phyloP scores from a whole-genome alignment of 495 filamentous ascomycete species.

The Aspergillus sparsus region DNA sequence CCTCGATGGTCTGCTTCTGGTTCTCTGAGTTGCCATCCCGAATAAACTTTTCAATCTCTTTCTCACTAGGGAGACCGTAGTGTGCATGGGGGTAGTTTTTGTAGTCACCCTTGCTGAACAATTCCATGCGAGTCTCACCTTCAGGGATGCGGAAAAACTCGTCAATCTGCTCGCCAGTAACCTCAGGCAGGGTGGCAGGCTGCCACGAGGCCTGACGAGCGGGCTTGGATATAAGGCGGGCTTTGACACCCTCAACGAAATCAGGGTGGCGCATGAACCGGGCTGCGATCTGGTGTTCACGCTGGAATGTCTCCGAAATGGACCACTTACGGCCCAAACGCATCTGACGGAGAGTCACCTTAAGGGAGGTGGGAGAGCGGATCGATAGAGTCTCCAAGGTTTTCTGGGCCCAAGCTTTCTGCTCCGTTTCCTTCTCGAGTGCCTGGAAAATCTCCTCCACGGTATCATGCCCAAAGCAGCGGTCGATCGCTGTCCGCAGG shows the following conservation, averaged over 20 bases:
- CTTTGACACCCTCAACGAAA: slow-evolving; percentile 82
- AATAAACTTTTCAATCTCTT: slow-evolving; percentile 62
- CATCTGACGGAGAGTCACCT: slow-evolving; percentile 80
- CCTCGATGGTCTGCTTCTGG: slow-evolving; percentile 22
- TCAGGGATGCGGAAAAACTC: slow-evolving; percentile 59
- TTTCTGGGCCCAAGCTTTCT: slow-evolving; percentile 69
- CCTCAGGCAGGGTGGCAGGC: slow-evolving; percentile 66
- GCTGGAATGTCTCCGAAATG: slow-evolving; percentile 78
- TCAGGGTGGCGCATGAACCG: slow-evolving; percentile 86
- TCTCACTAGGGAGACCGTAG: slow-evolving; percentile 73
- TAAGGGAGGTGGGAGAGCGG: slow-evolving; percentile 80
- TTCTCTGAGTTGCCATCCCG: slow-evolving; percentile 14
- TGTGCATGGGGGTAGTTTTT: slow-evolving; percentile 64
- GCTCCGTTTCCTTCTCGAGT: slow-evolving; percentile 58
- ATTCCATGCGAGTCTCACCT: slow-evolving; percentile 45
- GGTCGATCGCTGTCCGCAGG: slow-evolving; percentile 77
- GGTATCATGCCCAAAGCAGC: slow-evolving; percentile 68
- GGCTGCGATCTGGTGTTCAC: slow-evolving; percentile 75
- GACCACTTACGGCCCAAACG: slow-evolving; percentile 70
- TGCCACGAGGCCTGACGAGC: slow-evolving; percentile 64
- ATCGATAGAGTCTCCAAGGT: slow-evolving; percentile 68
- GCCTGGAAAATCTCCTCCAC: slow-evolving; percentile 70
- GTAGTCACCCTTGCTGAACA: slow-evolving; percentile 59
- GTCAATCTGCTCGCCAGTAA: slow-evolving; percentile 53
- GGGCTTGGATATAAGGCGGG: slow-evolving; percentile 69